These are phyloP conservation scores for Ruellia speciosa DNA, from an alignment of 305 asterid species.

Conservation along the genomic window DNA sequence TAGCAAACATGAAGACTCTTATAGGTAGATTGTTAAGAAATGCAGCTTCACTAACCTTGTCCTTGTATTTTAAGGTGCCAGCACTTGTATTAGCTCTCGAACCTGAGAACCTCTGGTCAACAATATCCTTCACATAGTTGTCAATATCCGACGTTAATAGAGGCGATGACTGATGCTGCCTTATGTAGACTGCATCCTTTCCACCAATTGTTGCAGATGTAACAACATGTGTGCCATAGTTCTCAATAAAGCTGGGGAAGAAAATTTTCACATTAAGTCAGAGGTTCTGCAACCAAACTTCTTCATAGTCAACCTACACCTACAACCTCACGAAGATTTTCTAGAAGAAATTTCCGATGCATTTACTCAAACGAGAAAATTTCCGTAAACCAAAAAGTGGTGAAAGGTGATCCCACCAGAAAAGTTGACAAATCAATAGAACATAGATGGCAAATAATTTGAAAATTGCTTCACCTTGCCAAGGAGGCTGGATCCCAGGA, in stretches of 20 bases:
- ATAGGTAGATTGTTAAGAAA: background rate
- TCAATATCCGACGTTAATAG: constrained; percentile 62
- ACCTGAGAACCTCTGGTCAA: constrained; percentile 83
- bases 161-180: constrained; percentile 92
- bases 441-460: no score
- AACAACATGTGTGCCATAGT: constrained; percentile 90
- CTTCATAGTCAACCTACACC: no score
- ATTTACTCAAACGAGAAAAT: no score
- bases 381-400: no score
- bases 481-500: constrained; percentile 93
- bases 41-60: constrained; percentile 62
- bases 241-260: constrained; percentile 83
- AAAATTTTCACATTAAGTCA: constrained; percentile 20
- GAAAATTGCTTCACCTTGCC: constrained; percentile 58
- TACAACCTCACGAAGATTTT: no score
- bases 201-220: constrained; percentile 95
- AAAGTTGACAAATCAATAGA: no score
- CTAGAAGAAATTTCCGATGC: no score
- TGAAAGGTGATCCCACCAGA: no score
- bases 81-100: constrained; percentile 56
- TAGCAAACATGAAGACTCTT: background rate
- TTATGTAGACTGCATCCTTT: constrained; percentile 74
- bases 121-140: constrained; percentile 76
- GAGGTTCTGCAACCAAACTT: no score
- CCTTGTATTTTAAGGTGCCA: constrained; percentile 81